Percentiles rank a stretch among this genome's conserved stretches.
These are phyloP conservation scores for Anthostomella pinea DNA, from an alignment of 2,329 filamentous ascomycete genomes.

Conservation along the genomic window DNA sequence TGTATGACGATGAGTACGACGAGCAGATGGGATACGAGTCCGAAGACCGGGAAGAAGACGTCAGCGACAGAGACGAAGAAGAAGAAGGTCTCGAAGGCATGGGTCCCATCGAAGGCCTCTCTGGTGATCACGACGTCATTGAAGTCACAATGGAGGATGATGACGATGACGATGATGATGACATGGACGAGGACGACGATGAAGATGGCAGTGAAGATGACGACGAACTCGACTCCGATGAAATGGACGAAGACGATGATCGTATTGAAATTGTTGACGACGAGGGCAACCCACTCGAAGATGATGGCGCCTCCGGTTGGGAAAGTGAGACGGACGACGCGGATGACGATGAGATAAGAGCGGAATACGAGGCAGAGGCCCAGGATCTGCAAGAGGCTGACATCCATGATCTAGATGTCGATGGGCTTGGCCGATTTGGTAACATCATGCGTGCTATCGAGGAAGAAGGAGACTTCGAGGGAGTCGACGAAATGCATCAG, in stretches of 20 bases:
- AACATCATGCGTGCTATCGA: conserved; percentile 56
- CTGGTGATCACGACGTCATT: conserved; percentile 60
- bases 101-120: conserved; percentile 77
- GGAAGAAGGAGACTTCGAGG: conserved; percentile 50
- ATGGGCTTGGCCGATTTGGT: conserved; percentile 40
- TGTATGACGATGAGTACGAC: conserved; percentile 89
- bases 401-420: conserved; percentile 44
- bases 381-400: conserved; percentile 55
- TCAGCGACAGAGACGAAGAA: conserved; percentile 87
- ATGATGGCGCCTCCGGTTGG: conserved; percentile 60
- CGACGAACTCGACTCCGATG: conserved; percentile 61
- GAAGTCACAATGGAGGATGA: conserved; percentile 77
- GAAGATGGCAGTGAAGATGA: conserved; percentile 60
- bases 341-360: conserved; percentile 52
- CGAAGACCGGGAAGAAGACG: conserved; percentile 76
- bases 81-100: conserved; percentile 61
- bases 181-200: conserved; percentile 60
- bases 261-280: conserved; percentile 63
- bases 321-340: conserved; percentile 59
- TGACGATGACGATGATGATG: conserved; percentile 60
- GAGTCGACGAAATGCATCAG: conserved; percentile 48
- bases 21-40: conserved; percentile 88
- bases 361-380: conserved; percentile 52
- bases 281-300: conserved; percentile 56
- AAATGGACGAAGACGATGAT: conserved; percentile 52